phyloP scores from a whole-genome alignment of 192 early-diverging fungal genomes.

The Linnemannia elongata region DNA sequence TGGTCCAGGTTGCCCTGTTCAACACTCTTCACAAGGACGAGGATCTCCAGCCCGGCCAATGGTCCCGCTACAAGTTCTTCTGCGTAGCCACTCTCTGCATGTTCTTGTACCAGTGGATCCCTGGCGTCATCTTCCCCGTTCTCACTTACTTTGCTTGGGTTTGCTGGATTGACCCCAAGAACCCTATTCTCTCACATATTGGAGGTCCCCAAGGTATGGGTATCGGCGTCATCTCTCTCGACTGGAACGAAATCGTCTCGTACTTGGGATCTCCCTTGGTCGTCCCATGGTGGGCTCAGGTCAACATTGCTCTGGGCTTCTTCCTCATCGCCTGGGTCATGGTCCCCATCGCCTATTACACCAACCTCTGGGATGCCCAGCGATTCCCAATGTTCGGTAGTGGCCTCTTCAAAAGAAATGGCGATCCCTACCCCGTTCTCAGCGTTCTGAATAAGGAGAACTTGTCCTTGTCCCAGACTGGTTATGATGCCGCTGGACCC shows the following conservation, averaged over 20 bases:
- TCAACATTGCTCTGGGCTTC: conserved; percentile 72
- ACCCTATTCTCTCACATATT: background rate
- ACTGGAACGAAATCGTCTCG: conserved; percentile 68
- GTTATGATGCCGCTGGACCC: conserved; percentile 58
- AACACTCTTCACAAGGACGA: conserved; percentile 56
- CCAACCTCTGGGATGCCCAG: conserved; percentile 64
- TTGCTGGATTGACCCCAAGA: conserved; percentile 23
- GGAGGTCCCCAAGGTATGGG: conserved; percentile 75
- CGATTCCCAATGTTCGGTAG: conserved; percentile 46
- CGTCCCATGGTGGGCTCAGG: conserved; percentile 62
- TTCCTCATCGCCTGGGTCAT: conserved; percentile 74
- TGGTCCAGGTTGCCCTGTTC: conserved; percentile 64
- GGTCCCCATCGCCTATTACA: conserved; percentile 72
- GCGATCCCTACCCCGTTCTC: conserved; percentile 39
- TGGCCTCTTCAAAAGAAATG: conserved; percentile 40
- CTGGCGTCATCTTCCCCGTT: conserved; percentile 49
- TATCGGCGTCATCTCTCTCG: conserved; percentile 73
- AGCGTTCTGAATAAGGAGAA: conserved; percentile 33
- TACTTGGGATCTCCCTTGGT: conserved; percentile 44
- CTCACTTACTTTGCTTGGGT: conserved; percentile 19
- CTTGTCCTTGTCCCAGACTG: conserved; percentile 35
- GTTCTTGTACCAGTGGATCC: conserved; percentile 63
- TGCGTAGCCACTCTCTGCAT: conserved; percentile 34
- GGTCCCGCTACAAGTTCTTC: conserved; percentile 51
- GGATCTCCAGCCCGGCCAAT: conserved; percentile 12